Conservation (phyloP, 2,329 filamentous ascomycete genomes). For the Fulvia fulva region DNA sequence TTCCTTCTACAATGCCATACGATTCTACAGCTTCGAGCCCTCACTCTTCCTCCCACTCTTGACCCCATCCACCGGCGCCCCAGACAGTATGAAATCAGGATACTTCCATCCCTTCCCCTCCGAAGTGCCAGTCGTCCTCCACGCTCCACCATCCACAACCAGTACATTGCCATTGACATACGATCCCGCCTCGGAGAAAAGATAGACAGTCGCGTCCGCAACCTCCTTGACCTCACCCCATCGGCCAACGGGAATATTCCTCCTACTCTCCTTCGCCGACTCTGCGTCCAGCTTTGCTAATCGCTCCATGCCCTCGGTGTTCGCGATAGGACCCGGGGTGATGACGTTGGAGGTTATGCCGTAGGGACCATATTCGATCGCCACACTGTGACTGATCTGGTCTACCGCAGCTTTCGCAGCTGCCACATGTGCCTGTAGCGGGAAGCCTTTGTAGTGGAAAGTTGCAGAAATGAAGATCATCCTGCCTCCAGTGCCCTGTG, state of each 20-base stretch:
- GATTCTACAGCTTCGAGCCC: slow-evolving; percentile 42
- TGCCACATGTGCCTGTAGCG: slow-evolving; percentile 82
- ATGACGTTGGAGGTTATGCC: slow-evolving; percentile 87
- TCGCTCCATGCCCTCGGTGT: slow-evolving; percentile 63
- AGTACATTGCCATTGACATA: slow-evolving; percentile 81
- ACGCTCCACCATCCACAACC: slow-evolving; percentile 59
- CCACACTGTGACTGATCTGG: slow-evolving; percentile 71
- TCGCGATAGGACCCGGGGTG: slow-evolving; percentile 78
- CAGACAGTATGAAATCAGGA: slow-evolving; percentile 57
- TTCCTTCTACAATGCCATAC: too few relatives aligned
- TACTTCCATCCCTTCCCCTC: slow-evolving; percentile 46
- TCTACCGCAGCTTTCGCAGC: slow-evolving; percentile 92
- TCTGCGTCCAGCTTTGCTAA: slow-evolving; percentile 35
- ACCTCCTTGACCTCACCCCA: slow-evolving; percentile 82
- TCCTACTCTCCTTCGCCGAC: slow-evolving; percentile 30
- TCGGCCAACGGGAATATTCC: slow-evolving; percentile 65
- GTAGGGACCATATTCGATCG: slow-evolving; percentile 83
- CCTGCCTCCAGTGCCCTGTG: slow-evolving; percentile 62
- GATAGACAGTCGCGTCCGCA: slow-evolving; percentile 82
- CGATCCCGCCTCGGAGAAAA: slow-evolving; percentile 81
- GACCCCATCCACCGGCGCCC: slow-evolving; percentile 53
- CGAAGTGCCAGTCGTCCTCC: slow-evolving; percentile 40
- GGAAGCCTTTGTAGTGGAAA: slow-evolving; percentile 83
- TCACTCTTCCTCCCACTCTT: slow-evolving; percentile 52
- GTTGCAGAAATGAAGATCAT: slow-evolving; percentile 89